Base-by-base conservation (phyloP, 2,329 filamentous ascomycete species). In the Xylaria sp. region DNA sequence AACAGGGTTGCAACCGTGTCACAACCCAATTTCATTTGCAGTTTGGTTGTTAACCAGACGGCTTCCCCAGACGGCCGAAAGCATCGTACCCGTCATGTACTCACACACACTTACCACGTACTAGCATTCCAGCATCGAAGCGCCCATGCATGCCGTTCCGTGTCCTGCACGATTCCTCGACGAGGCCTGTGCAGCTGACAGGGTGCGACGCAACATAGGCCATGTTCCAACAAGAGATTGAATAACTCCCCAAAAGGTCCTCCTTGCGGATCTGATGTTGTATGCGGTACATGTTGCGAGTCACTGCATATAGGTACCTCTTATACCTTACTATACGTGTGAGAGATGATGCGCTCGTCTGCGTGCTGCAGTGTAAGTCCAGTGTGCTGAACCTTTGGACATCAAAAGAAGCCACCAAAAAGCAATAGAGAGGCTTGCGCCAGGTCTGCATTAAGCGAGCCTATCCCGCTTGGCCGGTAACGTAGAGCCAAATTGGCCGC, bases 381-480 rank as follows among this genome's bases (percentile, higher is more conserved):
- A n/a, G 15, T 15, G 54, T n/a, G 34, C 34, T 56, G 54, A 41
- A 4, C 34, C 32, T 13, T 56, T 39, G n/a, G 15, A 23, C 32
- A 13, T 13, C n/a, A 18, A 25, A 20, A 12, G 23, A 23, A 54
- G 48, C 55, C 37, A 46, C 56, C 18, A 60, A 66, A 58, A 46
- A 50, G 50, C n/a, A 50, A 64, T 20, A 34, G 46, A 46, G 46
- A 44, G 46, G 59, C 65, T 58, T 67, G 65, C 55, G 55, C 60
- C 60, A 55, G 60, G 60, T 65, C 56, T 65, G 54, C 59, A 61
- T 46, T 58, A 69, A 55, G 34, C 44, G 67, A 66, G n/a, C 63
- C 39, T 39, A 64, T 66, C 63, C 69, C 69, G 69, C 62, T 64
- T 66, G 59, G 44, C 39, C 66, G 69, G 69, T 69, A 68, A 41